These are phyloP conservation scores for Saccharomyces hybrid DNA, from an alignment of 1,139 yeast genomes.

Conservation along the genomic window DNA sequence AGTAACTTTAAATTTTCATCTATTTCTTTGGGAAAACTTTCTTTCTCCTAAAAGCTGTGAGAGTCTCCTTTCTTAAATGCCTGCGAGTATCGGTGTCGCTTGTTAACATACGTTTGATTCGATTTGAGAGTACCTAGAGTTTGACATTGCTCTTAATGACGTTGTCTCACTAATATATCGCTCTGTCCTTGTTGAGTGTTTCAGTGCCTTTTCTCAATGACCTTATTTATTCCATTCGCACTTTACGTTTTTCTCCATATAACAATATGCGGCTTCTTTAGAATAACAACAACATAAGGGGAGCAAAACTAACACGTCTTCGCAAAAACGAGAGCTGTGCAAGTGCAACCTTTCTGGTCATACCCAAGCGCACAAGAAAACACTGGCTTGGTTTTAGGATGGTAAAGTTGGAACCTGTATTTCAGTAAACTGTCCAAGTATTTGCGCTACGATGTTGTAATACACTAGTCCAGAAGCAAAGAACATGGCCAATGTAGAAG, in stretches of 20 bases:
- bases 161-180: not conserved
- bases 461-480: no score
- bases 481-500: not conserved
- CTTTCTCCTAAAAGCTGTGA: not conserved
- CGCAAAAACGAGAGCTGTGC: no score
- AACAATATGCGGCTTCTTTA: not conserved
- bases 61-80: not conserved
- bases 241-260: not conserved
- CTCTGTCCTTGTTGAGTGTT: not conserved
- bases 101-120: conserved; percentile 34
- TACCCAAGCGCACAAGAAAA: no score
- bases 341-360: not conserved
- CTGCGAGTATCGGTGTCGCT: not conserved
- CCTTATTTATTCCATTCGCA: not conserved
- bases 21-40: no score
- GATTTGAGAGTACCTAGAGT: conserved; percentile 36
- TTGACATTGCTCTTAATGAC: conserved; percentile 31
- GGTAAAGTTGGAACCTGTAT: no score
- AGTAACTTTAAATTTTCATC: not conserved
- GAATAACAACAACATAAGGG: not conserved
- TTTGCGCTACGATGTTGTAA: no score
- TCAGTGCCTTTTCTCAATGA: not conserved
- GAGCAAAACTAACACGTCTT: no score
- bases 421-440: no score
- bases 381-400: no score